phyloP scores from a whole-genome alignment of 2,329 filamentous ascomycete genomes.

The Stagonosporopsis chrysanthemi region DNA sequence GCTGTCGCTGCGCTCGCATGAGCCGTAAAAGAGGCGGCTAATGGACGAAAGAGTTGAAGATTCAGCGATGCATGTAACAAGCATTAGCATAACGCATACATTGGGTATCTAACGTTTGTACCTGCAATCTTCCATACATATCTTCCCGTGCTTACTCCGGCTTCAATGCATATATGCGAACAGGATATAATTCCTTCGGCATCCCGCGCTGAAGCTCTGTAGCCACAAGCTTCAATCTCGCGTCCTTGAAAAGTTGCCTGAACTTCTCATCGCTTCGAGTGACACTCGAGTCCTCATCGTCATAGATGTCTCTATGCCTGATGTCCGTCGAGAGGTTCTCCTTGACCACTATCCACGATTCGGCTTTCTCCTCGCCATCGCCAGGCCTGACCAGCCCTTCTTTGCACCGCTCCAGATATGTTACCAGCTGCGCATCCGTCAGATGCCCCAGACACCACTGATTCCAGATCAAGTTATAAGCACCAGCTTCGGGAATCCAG shows the following conservation, averaged over 20 bases:
- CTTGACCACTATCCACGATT: slow-evolving; percentile 72
- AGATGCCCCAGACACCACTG: slow-evolving; percentile 92
- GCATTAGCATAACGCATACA: slow-evolving; percentile 4
- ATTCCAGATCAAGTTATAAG: slow-evolving; percentile 85
- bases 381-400: slow-evolving; percentile 50
- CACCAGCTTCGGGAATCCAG: slow-evolving; percentile 62
- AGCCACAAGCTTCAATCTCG: slow-evolving; percentile 66
- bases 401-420: slow-evolving; percentile 70
- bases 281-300: slow-evolving; percentile 77
- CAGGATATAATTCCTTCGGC: slow-evolving; percentile 72
- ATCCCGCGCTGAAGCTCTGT: slow-evolving; percentile 64
- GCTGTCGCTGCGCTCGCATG: neutral
- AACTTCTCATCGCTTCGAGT: slow-evolving; percentile 80
- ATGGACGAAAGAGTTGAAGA: neutral
- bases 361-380: slow-evolving; percentile 48
- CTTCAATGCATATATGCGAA: slow-evolving; percentile 79
- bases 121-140: neutral
- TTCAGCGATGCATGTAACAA: neutral
- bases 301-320: slow-evolving; percentile 71
- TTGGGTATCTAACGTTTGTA: slow-evolving; percentile 17
- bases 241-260: slow-evolving; percentile 70
- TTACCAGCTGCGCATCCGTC: slow-evolving; percentile 74
- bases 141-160: slow-evolving; percentile 48
- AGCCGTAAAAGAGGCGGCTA: neutral
- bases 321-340: slow-evolving; percentile 74